Conservation (phyloP, 352 stramenopile genomes). For the Phytophthora sp. region DNA sequence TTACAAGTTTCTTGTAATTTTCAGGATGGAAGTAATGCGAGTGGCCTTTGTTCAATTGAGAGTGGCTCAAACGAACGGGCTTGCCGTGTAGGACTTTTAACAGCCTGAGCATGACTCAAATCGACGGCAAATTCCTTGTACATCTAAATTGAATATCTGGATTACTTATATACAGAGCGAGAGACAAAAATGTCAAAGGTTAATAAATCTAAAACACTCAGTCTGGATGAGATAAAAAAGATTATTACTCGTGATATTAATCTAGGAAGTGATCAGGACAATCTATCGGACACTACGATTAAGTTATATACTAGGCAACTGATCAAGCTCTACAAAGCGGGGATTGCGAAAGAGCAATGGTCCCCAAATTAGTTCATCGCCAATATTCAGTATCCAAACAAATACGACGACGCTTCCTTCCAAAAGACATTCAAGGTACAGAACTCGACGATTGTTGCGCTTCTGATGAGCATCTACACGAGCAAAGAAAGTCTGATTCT, state of each 20-base stretch:
- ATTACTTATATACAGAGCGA: background rate
- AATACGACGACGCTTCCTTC: background rate
- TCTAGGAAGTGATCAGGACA: background rate
- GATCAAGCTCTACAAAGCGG: conserved; percentile 1
- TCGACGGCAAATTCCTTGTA: background rate
- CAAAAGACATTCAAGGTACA: background rate
- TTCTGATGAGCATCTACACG: conserved; percentile 3
- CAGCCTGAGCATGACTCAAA: background rate
- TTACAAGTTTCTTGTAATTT: background rate
- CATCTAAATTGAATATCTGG: conserved; percentile 6
- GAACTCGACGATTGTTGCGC: background rate
- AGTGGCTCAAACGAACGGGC: background rate
- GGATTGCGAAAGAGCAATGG: background rate
- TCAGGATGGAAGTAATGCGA: background rate
- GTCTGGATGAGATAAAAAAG: background rate
- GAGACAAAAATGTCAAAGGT: conserved; percentile 2
- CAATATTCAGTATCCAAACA: background rate
- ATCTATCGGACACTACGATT: background rate
- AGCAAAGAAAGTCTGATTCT: conserved; percentile 2
- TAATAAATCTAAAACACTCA: conserved; percentile 3
- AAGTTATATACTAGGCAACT: background rate
- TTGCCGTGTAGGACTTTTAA: background rate
- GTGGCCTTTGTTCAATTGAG: background rate
- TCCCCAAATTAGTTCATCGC: background rate
- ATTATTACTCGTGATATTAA: conserved; percentile 1